These are phyloP conservation scores for Rhodotorula taiwanensis DNA, from an alignment of 768 basidiomycete species.

Conservation along the genomic window DNA sequence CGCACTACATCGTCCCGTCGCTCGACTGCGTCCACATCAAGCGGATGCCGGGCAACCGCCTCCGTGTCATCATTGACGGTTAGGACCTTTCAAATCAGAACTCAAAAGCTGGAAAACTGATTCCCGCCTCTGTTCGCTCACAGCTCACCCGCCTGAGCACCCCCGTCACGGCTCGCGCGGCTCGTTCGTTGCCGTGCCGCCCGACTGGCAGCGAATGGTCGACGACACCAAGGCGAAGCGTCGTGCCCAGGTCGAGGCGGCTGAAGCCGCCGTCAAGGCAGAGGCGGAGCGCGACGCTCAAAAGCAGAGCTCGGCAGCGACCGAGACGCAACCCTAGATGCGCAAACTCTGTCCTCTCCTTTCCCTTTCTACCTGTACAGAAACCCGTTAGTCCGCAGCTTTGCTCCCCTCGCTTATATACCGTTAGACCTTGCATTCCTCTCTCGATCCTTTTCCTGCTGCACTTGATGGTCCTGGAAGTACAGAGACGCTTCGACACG, in stretches of 20 bases:
- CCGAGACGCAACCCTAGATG: no score
- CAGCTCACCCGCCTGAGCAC: conserved; percentile 34
- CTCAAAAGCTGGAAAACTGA: no score
- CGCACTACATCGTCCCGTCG: conserved; percentile 32
- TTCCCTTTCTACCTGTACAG: no score
- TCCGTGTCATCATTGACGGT: conserved; percentile 19
- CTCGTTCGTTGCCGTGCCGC: conserved; percentile 33
- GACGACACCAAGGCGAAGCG: neutral
- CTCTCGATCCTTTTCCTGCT: no score
- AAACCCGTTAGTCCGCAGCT: no score
- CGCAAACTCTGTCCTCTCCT: no score
- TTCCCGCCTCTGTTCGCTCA: neutral
- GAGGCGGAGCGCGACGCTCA: neutral
- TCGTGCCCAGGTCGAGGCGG: neutral
- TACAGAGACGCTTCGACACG: no score
- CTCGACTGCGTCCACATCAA: conserved; percentile 36
- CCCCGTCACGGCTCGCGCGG: conserved; percentile 35
- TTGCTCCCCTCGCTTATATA: no score
- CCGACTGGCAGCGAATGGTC: conserved; percentile 13
- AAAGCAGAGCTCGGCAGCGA: no score
- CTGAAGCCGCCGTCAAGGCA: neutral
- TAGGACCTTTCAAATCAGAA: no score
- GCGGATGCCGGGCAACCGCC: conserved; percentile 13
- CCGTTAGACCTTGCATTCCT: no score
- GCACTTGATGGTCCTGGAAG: no score